Percentiles rank a stretch among this genome's conserved stretches.
phyloP scores from a whole-genome alignment of 2,329 filamentous ascomycete species.

The Knoxdaviesia capensis region DNA sequence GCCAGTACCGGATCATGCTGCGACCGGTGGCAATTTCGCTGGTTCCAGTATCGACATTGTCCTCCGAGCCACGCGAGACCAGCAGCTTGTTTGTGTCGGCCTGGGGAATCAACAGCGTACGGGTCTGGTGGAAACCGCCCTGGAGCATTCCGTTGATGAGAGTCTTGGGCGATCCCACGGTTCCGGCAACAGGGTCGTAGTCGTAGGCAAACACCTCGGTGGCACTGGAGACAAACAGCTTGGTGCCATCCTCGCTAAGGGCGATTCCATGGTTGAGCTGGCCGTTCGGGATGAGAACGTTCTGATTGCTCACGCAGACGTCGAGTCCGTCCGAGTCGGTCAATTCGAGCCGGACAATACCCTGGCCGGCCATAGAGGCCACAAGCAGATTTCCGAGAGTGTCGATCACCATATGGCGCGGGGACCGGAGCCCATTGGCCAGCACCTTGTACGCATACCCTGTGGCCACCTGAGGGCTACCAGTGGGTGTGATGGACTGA shows the following conservation, averaged over 20 bases:
- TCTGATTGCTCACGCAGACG: slow-evolving; percentile 10
- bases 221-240: slow-evolving; percentile 27
- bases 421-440: slow-evolving; percentile 8
- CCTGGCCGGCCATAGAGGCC: slow-evolving; percentile 6
- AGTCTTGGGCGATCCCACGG: slow-evolving; percentile 19
- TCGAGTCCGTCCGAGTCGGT: slow-evolving; percentile 10
- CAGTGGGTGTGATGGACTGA: no score
- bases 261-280: slow-evolving; percentile 30
- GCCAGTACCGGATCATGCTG: slow-evolving; percentile 16
- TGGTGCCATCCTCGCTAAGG: slow-evolving; percentile 22
- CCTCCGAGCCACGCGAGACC: slow-evolving; percentile 38
- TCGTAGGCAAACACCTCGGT: slow-evolving; percentile 35
- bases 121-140: slow-evolving; percentile 33
- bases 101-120: slow-evolving; percentile 38
- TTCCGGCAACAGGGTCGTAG: slow-evolving; percentile 31
- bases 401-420: slow-evolving; percentile 16
- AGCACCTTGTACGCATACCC: slow-evolving; percentile 8
- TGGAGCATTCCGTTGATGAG: slow-evolving; percentile 37
- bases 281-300: neutral
- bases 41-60: slow-evolving; percentile 34
- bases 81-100: slow-evolving; percentile 31
- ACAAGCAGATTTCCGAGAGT: slow-evolving; percentile 16
- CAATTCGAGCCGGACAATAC: slow-evolving; percentile 14
- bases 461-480: neutral
- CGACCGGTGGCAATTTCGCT: slow-evolving; percentile 25